phyloP scores from a whole-genome alignment of 306 rosid species.

The Chamaecrista fasciculata region DNA sequence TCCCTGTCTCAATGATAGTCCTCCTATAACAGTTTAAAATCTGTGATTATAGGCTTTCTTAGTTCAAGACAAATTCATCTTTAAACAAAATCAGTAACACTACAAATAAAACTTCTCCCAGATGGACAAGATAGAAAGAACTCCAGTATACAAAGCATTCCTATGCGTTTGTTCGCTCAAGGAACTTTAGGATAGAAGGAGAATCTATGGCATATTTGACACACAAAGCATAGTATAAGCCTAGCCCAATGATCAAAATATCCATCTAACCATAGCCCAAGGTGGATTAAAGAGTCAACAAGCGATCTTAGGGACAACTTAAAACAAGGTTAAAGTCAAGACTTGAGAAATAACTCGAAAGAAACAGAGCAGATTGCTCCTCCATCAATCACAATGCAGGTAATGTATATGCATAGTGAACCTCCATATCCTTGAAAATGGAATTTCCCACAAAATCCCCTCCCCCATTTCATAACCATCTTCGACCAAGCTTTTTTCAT shows the following conservation, averaged over 20 bases:
- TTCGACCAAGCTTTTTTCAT: constrained; percentile 6
- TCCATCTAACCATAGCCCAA: not conserved
- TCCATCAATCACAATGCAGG: not conserved
- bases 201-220: not conserved
- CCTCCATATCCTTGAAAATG: constrained; percentile 15
- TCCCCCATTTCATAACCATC: not conserved
- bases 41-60: constrained; percentile 3
- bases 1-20: constrained; percentile 15
- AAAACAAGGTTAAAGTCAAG: not conserved
- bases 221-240: not conserved
- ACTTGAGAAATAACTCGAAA: not conserved
- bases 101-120: constrained; percentile 4
- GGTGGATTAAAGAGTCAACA: not conserved
- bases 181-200: constrained; percentile 2
- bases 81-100: not conserved
- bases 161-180: constrained; percentile 8
- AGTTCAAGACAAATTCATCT: constrained; percentile 13
- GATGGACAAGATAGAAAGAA: not conserved
- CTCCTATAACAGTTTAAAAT: not conserved
- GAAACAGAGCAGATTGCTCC: not conserved
- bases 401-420: constrained; percentile 2
- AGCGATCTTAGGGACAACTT: not conserved
- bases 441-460: not conserved
- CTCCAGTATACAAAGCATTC: constrained; percentile 6
- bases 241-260: not conserved